phyloP scores from a whole-genome alignment of 257 asterid genomes.

The Galeopsis tetrahit region DNA sequence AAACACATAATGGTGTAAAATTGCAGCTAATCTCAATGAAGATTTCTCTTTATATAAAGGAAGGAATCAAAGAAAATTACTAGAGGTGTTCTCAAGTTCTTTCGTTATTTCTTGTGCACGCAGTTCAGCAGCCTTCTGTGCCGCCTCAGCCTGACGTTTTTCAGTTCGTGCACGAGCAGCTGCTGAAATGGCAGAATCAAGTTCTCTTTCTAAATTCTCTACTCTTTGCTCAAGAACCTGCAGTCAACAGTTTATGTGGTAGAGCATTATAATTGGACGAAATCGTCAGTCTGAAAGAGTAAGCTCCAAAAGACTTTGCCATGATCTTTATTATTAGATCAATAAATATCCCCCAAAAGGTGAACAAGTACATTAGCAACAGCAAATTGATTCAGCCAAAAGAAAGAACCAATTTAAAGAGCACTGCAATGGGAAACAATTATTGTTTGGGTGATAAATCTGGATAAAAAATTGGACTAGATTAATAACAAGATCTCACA shows the following conservation, averaged over 20 bases:
- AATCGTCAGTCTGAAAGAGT: slow-evolving; percentile 7
- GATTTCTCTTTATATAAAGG: background rate
- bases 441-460: slow-evolving; percentile 5
- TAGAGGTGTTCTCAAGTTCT: slow-evolving; percentile 94
- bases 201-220: slow-evolving; percentile 83
- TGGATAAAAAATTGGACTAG: background rate
- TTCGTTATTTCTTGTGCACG: slow-evolving; percentile 74
- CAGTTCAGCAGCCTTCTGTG: slow-evolving; percentile 88
- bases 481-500: background rate
- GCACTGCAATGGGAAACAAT: background rate
- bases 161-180: slow-evolving; percentile 95
- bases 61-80: slow-evolving; percentile 48
- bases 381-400: background rate
- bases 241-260: slow-evolving; percentile 31
- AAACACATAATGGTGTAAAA: slow-evolving; percentile 9
- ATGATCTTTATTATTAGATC: slow-evolving; percentile 1
- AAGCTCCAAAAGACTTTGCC: background rate
- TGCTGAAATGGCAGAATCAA: slow-evolving; percentile 93
- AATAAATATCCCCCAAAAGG: slow-evolving; percentile 17
- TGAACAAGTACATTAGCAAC: background rate
- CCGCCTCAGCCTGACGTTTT: slow-evolving; percentile 91
- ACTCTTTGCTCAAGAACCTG: slow-evolving; percentile 99
- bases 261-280: slow-evolving; percentile 12
- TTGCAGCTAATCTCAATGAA: background rate
- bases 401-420: background rate